Base-by-base conservation (phyloP, 495 filamentous ascomycete species). In the Annulohypoxylon maeteangense region DNA sequence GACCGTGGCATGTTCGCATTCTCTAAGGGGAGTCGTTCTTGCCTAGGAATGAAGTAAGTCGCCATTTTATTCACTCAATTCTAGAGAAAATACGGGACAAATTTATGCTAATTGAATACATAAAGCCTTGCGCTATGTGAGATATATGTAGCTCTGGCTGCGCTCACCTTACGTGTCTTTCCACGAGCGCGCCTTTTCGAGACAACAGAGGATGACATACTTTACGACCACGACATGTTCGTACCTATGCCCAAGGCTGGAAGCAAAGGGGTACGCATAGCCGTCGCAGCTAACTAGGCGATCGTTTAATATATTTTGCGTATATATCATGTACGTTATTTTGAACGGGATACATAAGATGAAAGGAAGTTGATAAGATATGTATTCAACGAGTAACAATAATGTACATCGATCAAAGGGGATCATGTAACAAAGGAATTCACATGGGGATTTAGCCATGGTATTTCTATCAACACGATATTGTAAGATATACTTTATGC, bases 171-270 rank as follows among this genome's bases (percentile, higher is more conserved):
- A 34, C 68, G 76, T 42, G 65, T 74, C 40, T 40, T 67, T 14
- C 72, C 74, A 2, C 59, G 76, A 6, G 38, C 83, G 27, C 62
- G 74, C 32, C 68, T 85, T 6, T 79, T 71, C 40, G 81, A 83
- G 44, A 84, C 81, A 11, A 76, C 76, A 20, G 70, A 74, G 50
- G 71, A 66, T 12, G 83, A 84, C 53, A 72, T 85, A 22, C 50
- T 51, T 6, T 74, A 70, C 12, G 72, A 66, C 12, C 73, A 83
- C 57, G 83, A 85, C 56, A 78, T 80, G 51, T 62, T 85, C 11
- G 66, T 80, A 1, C 78, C 82, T 1, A 55, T 78, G 20, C 74
- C 79, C 0, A 79, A 72, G 56, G 7, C 75, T 14, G 78, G 74
- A 47, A 72, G 70, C 3, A 81, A 81, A 60, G 81, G 82, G 2